Conservation (phyloP, 345 rosid species). For the Linum tenue region DNA sequence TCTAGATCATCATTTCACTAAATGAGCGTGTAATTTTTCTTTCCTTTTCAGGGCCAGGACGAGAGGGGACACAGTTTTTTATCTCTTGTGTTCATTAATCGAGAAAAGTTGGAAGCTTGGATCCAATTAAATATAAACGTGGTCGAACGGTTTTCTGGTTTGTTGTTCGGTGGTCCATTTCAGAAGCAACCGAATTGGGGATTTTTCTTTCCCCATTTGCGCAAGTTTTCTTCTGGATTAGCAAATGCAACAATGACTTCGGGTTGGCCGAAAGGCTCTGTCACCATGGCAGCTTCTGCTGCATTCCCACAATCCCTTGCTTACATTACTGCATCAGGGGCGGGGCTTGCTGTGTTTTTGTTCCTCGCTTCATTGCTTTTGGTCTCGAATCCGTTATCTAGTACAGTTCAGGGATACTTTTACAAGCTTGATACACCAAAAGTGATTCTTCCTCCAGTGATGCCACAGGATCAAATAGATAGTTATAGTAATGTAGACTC, state of each 20-base stretch:
- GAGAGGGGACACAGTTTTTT: no score
- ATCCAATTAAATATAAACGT: no score
- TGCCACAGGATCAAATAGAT: conserved; percentile 10
- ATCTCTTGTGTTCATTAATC: no score
- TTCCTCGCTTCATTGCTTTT: conserved; percentile 56
- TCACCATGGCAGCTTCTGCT: conserved; percentile 15
- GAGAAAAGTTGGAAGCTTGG: no score
- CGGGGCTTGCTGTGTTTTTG: conserved; percentile 56
- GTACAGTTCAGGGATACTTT: conserved; percentile 46
- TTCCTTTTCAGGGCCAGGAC: no score
- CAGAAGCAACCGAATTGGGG: background rate
- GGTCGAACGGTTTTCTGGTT: background rate
- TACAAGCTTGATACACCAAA: conserved; percentile 40
- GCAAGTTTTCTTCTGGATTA: conserved; percentile 1
- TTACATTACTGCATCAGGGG: conserved; percentile 44
- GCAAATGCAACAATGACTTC: conserved; percentile 33
- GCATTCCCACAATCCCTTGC: conserved; percentile 50
- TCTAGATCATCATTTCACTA: no score
- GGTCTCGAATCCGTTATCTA: conserved; percentile 46
- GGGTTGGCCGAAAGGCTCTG: conserved; percentile 41
- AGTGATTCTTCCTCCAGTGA: conserved; percentile 20
- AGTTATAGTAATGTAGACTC: conserved; percentile 13
- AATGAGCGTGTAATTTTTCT: no score
- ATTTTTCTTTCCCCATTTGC: background rate
- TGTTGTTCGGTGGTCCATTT: background rate